Evolutionary conservation across 2,329 filamentous ascomycete genomes (phyloP), one percentile per base, ranked within the genome.

Genomic region (Zasmidium angulare): DNA sequence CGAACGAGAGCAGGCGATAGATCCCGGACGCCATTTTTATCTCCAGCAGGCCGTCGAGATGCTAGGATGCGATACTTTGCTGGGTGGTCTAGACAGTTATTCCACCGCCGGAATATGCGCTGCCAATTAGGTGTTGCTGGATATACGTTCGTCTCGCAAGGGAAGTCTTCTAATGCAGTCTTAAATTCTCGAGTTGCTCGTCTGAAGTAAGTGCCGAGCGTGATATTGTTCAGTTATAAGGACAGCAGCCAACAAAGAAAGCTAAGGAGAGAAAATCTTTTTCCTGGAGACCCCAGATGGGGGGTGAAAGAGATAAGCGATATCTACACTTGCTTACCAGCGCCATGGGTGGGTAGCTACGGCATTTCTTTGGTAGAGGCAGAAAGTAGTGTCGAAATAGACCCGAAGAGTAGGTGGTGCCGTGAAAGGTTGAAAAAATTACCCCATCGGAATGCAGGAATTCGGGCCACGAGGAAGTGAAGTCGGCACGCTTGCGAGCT

Each of bases 1-100:
- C 63, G 54, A 66, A 66, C 23, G 63, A 64, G 7, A 66, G 57
- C n/a, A 66, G 57, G 26, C 60, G 55, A 55, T 65, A 66, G 19
- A 66, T 66, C 29, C 64, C 64, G 2, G 64, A 66, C 1, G 64
- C 53, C 58, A 63, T 66, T 11, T 29, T 29, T n/a, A 46, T 52
- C n/a, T 21, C 31, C 10, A 14, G 19, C n/a, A n/a, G n/a, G n/a
- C n/a, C n/a, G n/a, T n/a, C n/a, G n/a, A 46, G 31, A 7, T 46
- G 14, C 7, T n/a, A 19, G 22, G 22, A 48, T 29, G 36, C 12
- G 26, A 29, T 29, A 29, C 26, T 29, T 6, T 29, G 26, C 26
- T 11, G 11, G 26, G 11, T 29, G 26, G 26, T 11, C 6, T 29
- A 29, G 26, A 29, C 26, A 11, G 26, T 29, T 11, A 11, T 29